Evolutionary conservation across 805 yeast species (phyloP), one percentile per base, ranked within the genome.

Genomic region (Tetrapisispora nanseiensis): DNA sequence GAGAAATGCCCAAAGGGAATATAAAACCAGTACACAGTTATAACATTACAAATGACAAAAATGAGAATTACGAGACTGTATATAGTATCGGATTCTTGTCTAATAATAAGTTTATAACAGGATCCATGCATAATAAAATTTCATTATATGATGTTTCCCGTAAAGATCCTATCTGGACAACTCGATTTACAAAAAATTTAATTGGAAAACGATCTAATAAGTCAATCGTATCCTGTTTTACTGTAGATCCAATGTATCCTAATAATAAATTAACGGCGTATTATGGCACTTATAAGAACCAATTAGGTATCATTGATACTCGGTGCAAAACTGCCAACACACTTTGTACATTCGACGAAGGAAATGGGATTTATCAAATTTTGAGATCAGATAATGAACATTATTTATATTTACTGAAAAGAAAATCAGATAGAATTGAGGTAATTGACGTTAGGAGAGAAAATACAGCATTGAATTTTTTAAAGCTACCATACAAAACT

Each of bases 341-440:
- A 12, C 8, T 39, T 11, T 29, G 6, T 32, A 19, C 15, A 13
- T 21, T 19, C n/a, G 18, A 24, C 6, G n/a, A n/a, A 24, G 35
- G 68, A 57, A 4, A 56, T 44, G 48, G 74, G 66, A 3, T 51
- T 56, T 15, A 56, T 51, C 73, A 69, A 46, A 31, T 68, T 0
- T 16, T 69, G 6, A 57, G 50, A 22, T 62, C 70, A 18, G 51
- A 49, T 1, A 68, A 66, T 49, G 68, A 65, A 4, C 61, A 59
- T 30, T 69, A 58, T 39, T 16, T 66, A 5, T 69, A 57, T 41
- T 55, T 56, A 1, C 22, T 67, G 1, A 51, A 59, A 26, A 51
- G 75, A 26, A 52, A 57, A 27, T 44, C 59, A 8, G 40, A 49
- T 19, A 33, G 15, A 1, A 63, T 69, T 19, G 58, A 58, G 5